A percentile compares a stretch with the other conserved stretches of the same genome.
phyloP scores from a whole-genome alignment of 1,284 basidiomycete genomes.

The Sphaerobolus stellatus region DNA sequence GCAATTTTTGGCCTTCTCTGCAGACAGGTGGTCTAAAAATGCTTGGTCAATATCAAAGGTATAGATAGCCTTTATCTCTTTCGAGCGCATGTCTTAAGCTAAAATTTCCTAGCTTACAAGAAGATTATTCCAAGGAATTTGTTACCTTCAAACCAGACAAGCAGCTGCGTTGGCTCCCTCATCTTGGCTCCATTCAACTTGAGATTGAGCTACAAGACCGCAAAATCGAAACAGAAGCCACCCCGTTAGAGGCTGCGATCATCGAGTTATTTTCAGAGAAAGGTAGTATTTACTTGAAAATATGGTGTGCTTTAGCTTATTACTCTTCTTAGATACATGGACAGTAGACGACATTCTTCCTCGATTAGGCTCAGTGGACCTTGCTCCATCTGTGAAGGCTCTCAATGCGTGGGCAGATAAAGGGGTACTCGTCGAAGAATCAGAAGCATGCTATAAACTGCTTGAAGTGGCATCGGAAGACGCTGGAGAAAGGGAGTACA shows the following conservation, averaged over 20 bases:
- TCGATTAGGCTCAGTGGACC: conserved; percentile 64
- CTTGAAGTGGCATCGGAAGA: conserved; percentile 60
- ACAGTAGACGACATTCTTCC: conserved; percentile 62
- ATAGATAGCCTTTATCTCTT: too few species aligned
- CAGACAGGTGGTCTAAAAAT: conserved; percentile 72
- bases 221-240: conserved; percentile 70
- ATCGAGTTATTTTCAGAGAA: conserved; percentile 82
- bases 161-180: conserved; percentile 80
- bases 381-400: conserved; percentile 64
- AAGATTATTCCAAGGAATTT: conserved; percentile 75
- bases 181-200: conserved; percentile 70
- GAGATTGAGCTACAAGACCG: conserved; percentile 82
- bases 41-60: conserved; percentile 82
- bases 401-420: conserved; percentile 81
- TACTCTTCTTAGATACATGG: conserved; percentile 63
- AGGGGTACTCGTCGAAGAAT: conserved; percentile 74
- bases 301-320: neutral
- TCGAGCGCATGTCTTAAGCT: neutral
- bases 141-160: conserved; percentile 87
- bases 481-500: neutral
- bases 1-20: conserved; percentile 89
- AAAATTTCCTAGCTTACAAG: conserved; percentile 56
- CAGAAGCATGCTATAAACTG: conserved; percentile 55
- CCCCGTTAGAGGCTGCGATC: conserved; percentile 85
- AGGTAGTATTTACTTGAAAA: conserved; percentile 38